These are phyloP conservation scores for Aspergillus sp. DNA, from an alignment of 2,329 filamentous ascomycete genomes.

Conservation along the genomic window DNA sequence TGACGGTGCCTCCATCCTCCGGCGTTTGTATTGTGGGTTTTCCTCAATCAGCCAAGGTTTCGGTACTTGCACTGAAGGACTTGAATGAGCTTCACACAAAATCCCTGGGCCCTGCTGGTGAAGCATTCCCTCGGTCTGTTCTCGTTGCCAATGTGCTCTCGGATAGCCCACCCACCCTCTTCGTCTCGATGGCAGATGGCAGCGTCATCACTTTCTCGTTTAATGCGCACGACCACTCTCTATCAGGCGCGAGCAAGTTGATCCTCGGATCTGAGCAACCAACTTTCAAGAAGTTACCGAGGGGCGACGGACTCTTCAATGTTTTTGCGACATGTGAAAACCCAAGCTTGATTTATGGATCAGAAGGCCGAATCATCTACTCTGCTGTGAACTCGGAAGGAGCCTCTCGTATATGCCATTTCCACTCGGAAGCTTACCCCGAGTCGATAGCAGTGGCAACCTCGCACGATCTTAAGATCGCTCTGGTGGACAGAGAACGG, in stretches of 20 bases:
- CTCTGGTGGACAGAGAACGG: conserved; percentile 74
- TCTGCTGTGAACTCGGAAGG: conserved; percentile 90
- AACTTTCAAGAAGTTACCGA: conserved; percentile 71
- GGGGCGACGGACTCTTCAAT: conserved; percentile 62
- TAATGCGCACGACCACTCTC: conserved; percentile 53
- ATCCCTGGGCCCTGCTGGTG: conserved; percentile 58
- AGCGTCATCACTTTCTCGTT: conserved; percentile 81
- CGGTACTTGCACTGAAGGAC: conserved; percentile 64
- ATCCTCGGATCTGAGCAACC: conserved; percentile 83
- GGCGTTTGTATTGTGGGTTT: conserved; percentile 76
- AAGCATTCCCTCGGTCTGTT: conserved; percentile 78
- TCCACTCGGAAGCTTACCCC: conserved; percentile 77
- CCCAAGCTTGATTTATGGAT: conserved; percentile 86
- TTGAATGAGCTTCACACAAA: conserved; percentile 64
- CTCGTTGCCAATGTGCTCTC: conserved; percentile 70
- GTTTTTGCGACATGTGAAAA: conserved; percentile 94
- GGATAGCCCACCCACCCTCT: conserved; percentile 66
- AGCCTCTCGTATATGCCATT: conserved; percentile 73
- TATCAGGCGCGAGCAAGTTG: conserved; percentile 74
- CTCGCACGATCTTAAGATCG: conserved; percentile 69
- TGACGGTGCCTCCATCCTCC: conserved; percentile 65
- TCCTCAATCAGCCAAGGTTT: conserved; percentile 77
- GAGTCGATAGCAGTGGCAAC: conserved; percentile 78
- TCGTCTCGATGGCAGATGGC: conserved; percentile 89
- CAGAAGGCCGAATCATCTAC: conserved; percentile 82